Evolutionary conservation across 345 rosid genomes (phyloP).

Genomic region (Geranium rotundifolium): DNA sequence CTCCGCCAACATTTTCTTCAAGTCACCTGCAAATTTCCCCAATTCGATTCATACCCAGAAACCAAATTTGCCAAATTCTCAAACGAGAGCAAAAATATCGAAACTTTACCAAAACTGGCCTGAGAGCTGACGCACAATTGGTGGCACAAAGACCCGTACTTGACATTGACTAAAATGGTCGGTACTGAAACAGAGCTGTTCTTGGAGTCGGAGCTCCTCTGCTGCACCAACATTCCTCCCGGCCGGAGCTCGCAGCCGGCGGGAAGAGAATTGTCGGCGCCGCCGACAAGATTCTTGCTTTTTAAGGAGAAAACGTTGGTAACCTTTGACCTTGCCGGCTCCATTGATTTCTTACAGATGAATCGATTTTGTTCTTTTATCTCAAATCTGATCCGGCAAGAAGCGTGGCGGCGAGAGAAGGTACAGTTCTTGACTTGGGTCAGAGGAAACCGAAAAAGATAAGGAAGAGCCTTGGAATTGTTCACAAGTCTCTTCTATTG

Average conservation of each 20-base stretch:
- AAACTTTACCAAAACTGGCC: slow-evolving; percentile 44
- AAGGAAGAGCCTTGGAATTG: neutral
- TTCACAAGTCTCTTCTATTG: neutral
- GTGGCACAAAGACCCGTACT: slow-evolving; percentile 25
- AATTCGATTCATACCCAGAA: neutral
- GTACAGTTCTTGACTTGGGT: neutral
- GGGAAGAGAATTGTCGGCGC: neutral
- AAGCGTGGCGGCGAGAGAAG: neutral
- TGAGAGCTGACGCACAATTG: slow-evolving; percentile 33
- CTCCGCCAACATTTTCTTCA: slow-evolving; percentile 45
- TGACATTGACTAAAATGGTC: slow-evolving; percentile 36
- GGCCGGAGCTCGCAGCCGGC: slow-evolving; percentile 40
- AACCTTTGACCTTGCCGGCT: neutral
- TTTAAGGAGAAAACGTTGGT: neutral
- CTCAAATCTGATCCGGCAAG: neutral
- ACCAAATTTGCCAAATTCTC: neutral
- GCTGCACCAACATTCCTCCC: slow-evolving; percentile 65
- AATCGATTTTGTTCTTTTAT: no score
- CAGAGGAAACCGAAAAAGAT: neutral
- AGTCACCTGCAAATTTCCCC: slow-evolving; percentile 27
- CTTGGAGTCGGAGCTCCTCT: slow-evolving; percentile 23
- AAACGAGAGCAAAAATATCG: neutral
- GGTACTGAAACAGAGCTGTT: slow-evolving; percentile 18
- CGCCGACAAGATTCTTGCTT: neutral
- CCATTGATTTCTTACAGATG: neutral